phyloP scores from a whole-genome alignment of 441 rosid species.

The Populus hybrid region DNA sequence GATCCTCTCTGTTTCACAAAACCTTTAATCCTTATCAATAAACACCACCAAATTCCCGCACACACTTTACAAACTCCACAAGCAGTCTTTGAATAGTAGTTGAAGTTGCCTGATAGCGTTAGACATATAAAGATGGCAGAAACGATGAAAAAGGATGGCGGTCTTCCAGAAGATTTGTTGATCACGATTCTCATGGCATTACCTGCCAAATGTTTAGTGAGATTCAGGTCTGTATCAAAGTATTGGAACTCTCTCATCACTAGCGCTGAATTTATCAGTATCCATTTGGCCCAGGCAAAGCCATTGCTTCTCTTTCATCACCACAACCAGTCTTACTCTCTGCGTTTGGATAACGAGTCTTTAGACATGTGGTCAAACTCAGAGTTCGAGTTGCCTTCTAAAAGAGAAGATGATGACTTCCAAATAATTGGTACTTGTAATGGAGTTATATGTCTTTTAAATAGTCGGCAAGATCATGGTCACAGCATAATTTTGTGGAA shows the following conservation, averaged over 20 bases:
- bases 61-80: not conserved
- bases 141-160: not conserved
- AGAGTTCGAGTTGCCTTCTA: not conserved
- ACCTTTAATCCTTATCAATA: not conserved
- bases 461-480: not conserved
- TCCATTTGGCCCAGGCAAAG: conserved; percentile 6
- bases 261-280: conserved; percentile 7
- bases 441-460: not conserved
- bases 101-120: not conserved
- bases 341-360: not conserved
- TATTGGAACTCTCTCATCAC: conserved; percentile 17
- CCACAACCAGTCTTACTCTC: not conserved
- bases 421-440: not conserved
- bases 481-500: not conserved
- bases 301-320: not conserved
- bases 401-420: not conserved
- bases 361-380: not conserved
- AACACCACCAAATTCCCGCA: not conserved
- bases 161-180: not conserved
- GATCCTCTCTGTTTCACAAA: not conserved
- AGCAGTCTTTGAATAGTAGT: not conserved
- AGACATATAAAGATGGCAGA: not conserved
- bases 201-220: conserved; percentile 11
- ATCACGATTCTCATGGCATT: not conserved
- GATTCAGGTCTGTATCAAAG: conserved; percentile 12